phyloP scores from a whole-genome alignment of 2,329 filamentous ascomycete genomes.

The Alternaria sp. region DNA sequence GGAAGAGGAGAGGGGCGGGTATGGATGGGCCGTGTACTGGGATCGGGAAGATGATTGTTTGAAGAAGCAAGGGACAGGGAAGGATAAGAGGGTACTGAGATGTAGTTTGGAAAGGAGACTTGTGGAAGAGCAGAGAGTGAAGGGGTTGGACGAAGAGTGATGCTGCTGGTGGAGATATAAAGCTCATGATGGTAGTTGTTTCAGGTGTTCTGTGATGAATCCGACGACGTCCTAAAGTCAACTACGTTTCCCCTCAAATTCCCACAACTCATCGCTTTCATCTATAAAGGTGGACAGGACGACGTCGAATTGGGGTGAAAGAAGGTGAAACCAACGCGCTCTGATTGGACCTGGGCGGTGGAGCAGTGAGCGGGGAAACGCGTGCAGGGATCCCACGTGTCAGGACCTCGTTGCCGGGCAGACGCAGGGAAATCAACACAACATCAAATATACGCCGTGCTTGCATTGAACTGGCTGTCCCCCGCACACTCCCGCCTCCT shows the following conservation, averaged over 20 bases:
- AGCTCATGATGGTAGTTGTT: not conserved
- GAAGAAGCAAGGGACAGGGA: slow-evolving; percentile 49
- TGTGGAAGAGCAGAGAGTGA: slow-evolving; percentile 28
- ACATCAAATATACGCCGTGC: slow-evolving; percentile 14
- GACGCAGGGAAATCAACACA: slow-evolving; percentile 35
- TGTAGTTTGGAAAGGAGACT: slow-evolving; percentile 57
- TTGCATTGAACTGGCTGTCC: not conserved
- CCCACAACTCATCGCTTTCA: not conserved
- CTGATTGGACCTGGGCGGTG: slow-evolving; percentile 25
- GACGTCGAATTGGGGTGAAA: not conserved
- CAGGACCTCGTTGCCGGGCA: slow-evolving; percentile 25
- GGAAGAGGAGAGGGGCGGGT: slow-evolving; percentile 58
- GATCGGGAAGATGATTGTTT: slow-evolving; percentile 59
- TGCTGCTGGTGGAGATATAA: not conserved
- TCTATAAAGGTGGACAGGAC: not conserved
- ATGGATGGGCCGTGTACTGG: slow-evolving; percentile 64
- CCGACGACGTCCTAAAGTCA: not conserved
- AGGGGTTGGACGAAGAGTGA: slow-evolving; percentile 27
- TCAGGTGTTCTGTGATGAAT: not conserved
- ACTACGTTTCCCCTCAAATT: not conserved
- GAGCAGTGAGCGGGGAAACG: slow-evolving; percentile 9
- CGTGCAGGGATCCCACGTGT: slow-evolving; percentile 26
- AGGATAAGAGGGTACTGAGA: slow-evolving; percentile 54
- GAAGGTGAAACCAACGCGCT: slow-evolving; percentile 25
- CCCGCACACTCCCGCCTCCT: slow-evolving; percentile 1